Conservation (phyloP, 805 yeast genomes). For the Candida stauntonica region DNA sequence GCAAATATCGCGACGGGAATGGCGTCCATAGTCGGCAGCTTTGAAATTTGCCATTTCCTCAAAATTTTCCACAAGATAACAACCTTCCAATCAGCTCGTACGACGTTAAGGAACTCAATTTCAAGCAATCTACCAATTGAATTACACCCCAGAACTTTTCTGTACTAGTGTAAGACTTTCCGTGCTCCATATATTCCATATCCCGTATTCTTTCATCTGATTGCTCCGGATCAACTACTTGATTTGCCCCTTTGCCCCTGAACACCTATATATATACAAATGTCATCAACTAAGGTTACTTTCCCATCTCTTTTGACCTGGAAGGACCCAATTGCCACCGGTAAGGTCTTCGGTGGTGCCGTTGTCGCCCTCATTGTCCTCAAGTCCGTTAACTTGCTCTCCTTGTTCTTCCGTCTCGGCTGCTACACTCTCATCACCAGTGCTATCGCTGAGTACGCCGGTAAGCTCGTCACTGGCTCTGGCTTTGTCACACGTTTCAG, state of each 20-base stretch:
- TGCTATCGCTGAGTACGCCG: conserved; percentile 72
- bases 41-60: conserved; percentile 2
- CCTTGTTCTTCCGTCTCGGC: conserved; percentile 54
- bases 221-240: too few species aligned
- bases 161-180: too few species aligned
- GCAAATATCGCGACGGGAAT: neutral
- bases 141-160: too few species aligned
- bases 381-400: conserved; percentile 60
- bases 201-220: too few species aligned
- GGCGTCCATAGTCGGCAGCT: neutral
- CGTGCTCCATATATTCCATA: neutral
- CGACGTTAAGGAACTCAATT: neutral
- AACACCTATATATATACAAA: too few species aligned
- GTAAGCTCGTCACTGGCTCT: conserved; percentile 65
- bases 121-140: too few species aligned
- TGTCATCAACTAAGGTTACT: conserved; percentile 11
- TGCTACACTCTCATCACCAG: conserved; percentile 57
- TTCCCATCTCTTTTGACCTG: conserved; percentile 53
- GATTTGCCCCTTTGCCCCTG: too few species aligned
- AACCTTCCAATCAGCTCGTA: neutral
- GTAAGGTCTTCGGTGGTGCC: conserved; percentile 65
- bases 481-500: conserved; percentile 78
- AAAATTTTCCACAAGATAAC: neutral
- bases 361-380: conserved; percentile 49
- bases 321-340: conserved; percentile 74